phyloP scores from a whole-genome alignment of 495 filamentous ascomycete genomes.

The Lophiotrema nucula region DNA sequence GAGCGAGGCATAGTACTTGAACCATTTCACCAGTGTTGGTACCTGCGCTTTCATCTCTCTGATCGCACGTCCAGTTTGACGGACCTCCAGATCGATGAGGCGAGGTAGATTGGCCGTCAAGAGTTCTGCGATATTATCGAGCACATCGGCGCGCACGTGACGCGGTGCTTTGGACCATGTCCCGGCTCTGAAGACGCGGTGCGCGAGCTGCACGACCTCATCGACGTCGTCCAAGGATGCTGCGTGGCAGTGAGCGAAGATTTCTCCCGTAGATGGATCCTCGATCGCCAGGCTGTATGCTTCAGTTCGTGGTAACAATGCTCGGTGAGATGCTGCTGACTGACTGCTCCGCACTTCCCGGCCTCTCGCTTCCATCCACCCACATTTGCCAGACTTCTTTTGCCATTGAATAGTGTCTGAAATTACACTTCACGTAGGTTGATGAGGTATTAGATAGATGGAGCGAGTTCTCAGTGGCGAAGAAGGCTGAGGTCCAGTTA shows the following conservation, averaged over 20 bases:
- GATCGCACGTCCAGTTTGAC: constrained; percentile 61
- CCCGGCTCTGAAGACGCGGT: constrained; percentile 53
- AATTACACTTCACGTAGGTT: too few relatives aligned
- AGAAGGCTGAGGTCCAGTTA: too few relatives aligned
- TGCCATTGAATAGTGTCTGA: constrained; percentile 2
- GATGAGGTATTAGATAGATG: too few relatives aligned
- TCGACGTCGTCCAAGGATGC: constrained; percentile 52
- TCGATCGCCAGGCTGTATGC: constrained; percentile 19
- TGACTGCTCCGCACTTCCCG: constrained; percentile 26
- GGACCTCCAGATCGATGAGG: constrained; percentile 57
- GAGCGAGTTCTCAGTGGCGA: too few relatives aligned
- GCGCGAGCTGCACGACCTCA: constrained; percentile 47
- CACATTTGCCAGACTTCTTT: constrained; percentile 18
- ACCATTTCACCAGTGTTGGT: constrained; percentile 60
- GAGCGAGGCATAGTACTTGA: constrained; percentile 59
- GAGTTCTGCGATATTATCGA: constrained; percentile 55
- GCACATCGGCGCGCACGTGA: constrained; percentile 49
- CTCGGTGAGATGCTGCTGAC: background rate
- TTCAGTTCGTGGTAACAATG: background rate
- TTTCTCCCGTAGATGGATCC: constrained; percentile 30
- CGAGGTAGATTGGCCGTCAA: constrained; percentile 50
- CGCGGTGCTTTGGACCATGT: constrained; percentile 51
- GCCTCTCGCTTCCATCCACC: constrained; percentile 11
- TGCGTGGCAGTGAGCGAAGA: constrained; percentile 48
- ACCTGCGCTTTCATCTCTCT: constrained; percentile 67